Evolutionary conservation across 1,284 basidiomycete species (phyloP).

Genomic region (Wallemia ichthyophaga): DNA sequence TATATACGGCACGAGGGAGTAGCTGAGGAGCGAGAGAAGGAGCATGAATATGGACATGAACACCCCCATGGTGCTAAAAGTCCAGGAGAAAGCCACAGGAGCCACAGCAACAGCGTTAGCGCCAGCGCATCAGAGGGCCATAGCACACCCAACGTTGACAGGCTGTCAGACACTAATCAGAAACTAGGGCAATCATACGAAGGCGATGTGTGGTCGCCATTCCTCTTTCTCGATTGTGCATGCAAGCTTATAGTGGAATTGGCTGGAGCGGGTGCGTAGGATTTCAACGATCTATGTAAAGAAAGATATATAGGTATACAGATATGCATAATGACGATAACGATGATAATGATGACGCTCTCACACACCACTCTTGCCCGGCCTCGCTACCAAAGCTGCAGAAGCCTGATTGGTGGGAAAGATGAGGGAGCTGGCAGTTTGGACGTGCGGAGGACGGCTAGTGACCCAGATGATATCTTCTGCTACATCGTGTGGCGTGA

Average conservation of each 20-base stretch:
- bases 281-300: no score
- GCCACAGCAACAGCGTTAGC: background rate
- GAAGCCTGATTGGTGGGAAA: constrained; percentile 54
- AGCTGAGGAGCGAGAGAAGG: no score
- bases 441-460: constrained; percentile 52
- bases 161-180: constrained; percentile 8
- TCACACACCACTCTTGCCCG: no score
- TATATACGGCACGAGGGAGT: background rate
- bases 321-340: no score
- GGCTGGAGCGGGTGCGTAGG: constrained; percentile 9
- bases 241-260: constrained; percentile 26
- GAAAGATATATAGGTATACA: no score
- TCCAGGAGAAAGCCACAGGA: constrained; percentile 25
- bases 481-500: constrained; percentile 55
- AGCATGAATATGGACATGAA: constrained; percentile 2
- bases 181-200: constrained; percentile 22
- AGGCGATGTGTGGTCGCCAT: constrained; percentile 56
- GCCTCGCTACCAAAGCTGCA: constrained; percentile 14
- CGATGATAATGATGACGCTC: no score
- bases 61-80: constrained; percentile 20
- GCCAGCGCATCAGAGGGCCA: background rate
- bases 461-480: constrained; percentile 96
- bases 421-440: constrained; percentile 47
- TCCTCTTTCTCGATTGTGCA: constrained; percentile 88
- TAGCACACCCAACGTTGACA: constrained; percentile 2